These are phyloP conservation scores for Fusarium succisae DNA, from an alignment of 2,329 filamentous ascomycete genomes.

Conservation along the genomic window DNA sequence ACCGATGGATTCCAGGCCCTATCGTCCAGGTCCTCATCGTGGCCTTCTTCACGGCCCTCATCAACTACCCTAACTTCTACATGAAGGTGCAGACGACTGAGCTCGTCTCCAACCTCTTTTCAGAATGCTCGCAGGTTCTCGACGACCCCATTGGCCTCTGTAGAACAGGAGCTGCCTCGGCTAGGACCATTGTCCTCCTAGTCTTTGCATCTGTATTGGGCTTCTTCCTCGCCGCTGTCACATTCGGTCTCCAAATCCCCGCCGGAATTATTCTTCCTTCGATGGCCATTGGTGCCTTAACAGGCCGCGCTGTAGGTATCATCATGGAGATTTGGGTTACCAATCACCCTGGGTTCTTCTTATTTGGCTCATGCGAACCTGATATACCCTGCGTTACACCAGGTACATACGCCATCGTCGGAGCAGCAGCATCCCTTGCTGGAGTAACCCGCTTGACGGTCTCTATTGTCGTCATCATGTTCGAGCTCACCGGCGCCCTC, in stretches of 20 bases:
- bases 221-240: slow-evolving; percentile 85
- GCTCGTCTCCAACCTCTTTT: slow-evolving; percentile 89
- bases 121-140: slow-evolving; percentile 83
- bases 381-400: slow-evolving; percentile 91
- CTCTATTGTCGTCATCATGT: slow-evolving; percentile 99
- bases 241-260: slow-evolving; percentile 93
- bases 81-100: slow-evolving; percentile 94
- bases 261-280: slow-evolving; percentile 96
- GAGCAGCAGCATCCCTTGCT: slow-evolving; percentile 91
- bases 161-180: slow-evolving; percentile 83
- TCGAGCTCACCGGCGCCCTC: slow-evolving; percentile 94
- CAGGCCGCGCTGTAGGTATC: slow-evolving; percentile 88
- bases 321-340: slow-evolving; percentile 88
- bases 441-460: slow-evolving; percentile 97
- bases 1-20: slow-evolving; percentile 73
- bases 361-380: slow-evolving; percentile 83
- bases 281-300: slow-evolving; percentile 93
- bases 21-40: slow-evolving; percentile 83
- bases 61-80: slow-evolving; percentile 96
- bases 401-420: slow-evolving; percentile 95
- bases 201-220: slow-evolving; percentile 84
- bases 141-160: slow-evolving; percentile 93
- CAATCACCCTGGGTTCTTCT: slow-evolving; percentile 77
- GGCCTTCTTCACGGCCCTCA: slow-evolving; percentile 81
- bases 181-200: slow-evolving; percentile 83